Evolutionary conservation across 306 rosid species (phyloP), one percentile per base, ranked within the genome.

Genomic region (Ormosia semicastrata): DNA sequence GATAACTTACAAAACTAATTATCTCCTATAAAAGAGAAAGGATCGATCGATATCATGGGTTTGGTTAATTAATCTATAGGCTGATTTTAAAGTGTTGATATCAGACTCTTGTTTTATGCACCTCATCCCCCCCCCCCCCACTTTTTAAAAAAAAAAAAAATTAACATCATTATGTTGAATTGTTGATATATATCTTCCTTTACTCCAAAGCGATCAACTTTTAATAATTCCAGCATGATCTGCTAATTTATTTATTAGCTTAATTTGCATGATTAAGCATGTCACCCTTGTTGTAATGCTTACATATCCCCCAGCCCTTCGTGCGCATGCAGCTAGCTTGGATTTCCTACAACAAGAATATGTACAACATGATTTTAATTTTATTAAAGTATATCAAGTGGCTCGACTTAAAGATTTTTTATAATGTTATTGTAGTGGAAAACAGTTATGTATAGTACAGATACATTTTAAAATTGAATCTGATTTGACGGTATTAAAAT

Each of bases 281-380:
- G 37, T 65, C 43, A 60, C 52, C 60, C 50, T 39, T 59, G 57
- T 60, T 69, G 59, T 40, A 50, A 60, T 47, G 60, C 76, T 57
- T 44, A 29, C 66, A 37, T 33, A 59, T 33, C n/a, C 29, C 56
- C 13, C 52, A 32, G 1, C 59, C 33, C 78, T 52, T 76, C 59
- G 67, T 70, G 78, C 78, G 82, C 82, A 78, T 69, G 86, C 78
- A 82, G 17, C 50, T 76, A 9, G 29, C 47, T 75, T 66, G 81
- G 72, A 50, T 66, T 64, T 74, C 53, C 17, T 54, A 44, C 12
- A 60, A 47, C 44, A 37, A 62, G 77, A 43, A 36, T 24, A 24
- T 24, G 1, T 47, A 24, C 14, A 68, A 75, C 13, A 32, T 24
- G 59, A 40, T 30, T 52, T 64, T 39, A 13, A n/a, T 40, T 40